Conservation (phyloP, 768 basidiomycete species). For the Lactarius psammicola region DNA sequence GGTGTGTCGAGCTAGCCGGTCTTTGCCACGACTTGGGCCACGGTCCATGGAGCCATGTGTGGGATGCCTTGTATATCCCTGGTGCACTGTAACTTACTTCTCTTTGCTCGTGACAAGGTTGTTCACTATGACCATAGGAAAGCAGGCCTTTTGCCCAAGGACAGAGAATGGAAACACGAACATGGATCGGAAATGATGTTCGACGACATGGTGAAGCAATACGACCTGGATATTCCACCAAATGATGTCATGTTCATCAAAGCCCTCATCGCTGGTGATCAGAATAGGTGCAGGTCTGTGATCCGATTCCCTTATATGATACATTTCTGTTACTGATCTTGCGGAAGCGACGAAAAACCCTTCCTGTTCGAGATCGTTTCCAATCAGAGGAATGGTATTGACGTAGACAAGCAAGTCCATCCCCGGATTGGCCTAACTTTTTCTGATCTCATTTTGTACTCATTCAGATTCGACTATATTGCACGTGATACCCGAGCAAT, state of each 20-base stretch:
- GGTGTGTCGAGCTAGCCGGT: conserved; percentile 77
- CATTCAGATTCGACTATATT: conserved; percentile 75
- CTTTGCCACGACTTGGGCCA: conserved; percentile 85
- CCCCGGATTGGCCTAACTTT: background rate
- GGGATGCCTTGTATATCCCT: conserved; percentile 75
- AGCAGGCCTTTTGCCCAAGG: conserved; percentile 32
- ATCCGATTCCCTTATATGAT: background rate
- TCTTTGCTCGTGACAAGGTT: background rate
- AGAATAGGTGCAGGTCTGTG: conserved; percentile 48
- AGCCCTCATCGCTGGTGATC: conserved; percentile 72
- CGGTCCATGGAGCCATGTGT: conserved; percentile 85
- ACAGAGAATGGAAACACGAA: conserved; percentile 67
- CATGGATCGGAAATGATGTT: conserved; percentile 83
- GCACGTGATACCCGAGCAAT: conserved; percentile 70
- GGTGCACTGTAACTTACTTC: conserved; percentile 50
- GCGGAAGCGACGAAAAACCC: conserved; percentile 47
- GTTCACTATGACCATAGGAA: conserved; percentile 6
- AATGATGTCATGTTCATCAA: conserved; percentile 64
- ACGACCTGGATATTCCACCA: conserved; percentile 47
- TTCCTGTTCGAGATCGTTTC: conserved; percentile 86
- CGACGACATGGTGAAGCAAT: conserved; percentile 58
- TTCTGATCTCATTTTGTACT: background rate
- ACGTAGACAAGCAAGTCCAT: conserved; percentile 81
- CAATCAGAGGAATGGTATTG: conserved; percentile 76
- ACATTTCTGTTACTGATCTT: background rate